These are phyloP conservation scores for Tephrocybe sp. DNA, from an alignment of 768 basidiomycete genomes.

Conservation along the genomic window DNA sequence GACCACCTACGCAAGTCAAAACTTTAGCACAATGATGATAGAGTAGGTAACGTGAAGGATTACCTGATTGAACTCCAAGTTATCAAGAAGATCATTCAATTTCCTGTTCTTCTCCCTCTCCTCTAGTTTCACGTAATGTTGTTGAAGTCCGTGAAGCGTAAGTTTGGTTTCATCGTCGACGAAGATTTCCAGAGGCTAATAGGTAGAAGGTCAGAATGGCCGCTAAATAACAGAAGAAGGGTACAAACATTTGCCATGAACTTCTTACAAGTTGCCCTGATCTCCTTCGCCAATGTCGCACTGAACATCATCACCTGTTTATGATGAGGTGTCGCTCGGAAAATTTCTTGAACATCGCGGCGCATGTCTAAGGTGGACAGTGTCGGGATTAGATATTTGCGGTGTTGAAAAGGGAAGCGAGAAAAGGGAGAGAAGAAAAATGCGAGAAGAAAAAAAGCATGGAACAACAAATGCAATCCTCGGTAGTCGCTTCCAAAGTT, in stretches of 20 bases:
- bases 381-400: slow-evolving; percentile 62
- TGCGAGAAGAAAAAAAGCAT: slow-evolving; percentile 22
- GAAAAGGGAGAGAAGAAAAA: slow-evolving; percentile 42
- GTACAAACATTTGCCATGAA: slow-evolving; percentile 95
- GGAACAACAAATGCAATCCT: slow-evolving; percentile 25
- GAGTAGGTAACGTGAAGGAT: slow-evolving; percentile 11
- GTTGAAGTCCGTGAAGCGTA: slow-evolving; percentile 96
- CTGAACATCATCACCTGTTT: slow-evolving; percentile 99
- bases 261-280: slow-evolving; percentile 97
- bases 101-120: slow-evolving; percentile 96
- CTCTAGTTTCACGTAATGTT: slow-evolving; percentile 97
- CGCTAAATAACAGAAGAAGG: background rate
- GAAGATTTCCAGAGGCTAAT: slow-evolving; percentile 96
- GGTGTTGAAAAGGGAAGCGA: slow-evolving; percentile 49
- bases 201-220: background rate
- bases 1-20: slow-evolving; percentile 67
- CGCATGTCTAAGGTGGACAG: slow-evolving; percentile 93
- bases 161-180: slow-evolving; percentile 99
- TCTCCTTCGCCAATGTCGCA: slow-evolving; percentile 96
- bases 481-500: slow-evolving; percentile 32
- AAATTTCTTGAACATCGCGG: slow-evolving; percentile 99
- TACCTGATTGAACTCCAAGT: slow-evolving; percentile 97
- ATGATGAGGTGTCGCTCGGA: slow-evolving; percentile 97
- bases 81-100: slow-evolving; percentile 92
- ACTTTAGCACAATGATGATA: background rate